Conservation (phyloP, 495 filamentous ascomycete genomes). For the Amniculicola lignicola region DNA sequence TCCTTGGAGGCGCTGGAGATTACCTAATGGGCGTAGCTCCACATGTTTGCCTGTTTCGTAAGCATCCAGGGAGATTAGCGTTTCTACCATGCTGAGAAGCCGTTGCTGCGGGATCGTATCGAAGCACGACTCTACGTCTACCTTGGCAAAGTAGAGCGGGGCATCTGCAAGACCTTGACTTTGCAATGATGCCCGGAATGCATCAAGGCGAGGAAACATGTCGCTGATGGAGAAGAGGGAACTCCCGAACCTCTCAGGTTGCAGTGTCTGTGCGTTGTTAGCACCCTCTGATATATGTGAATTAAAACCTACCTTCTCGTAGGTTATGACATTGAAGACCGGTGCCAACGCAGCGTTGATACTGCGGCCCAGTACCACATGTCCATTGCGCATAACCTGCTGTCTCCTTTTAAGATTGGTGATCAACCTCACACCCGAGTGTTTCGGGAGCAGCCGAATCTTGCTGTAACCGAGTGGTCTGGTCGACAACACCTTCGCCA, state of each 20-base stretch:
- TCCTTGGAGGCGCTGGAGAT: constrained; percentile 26
- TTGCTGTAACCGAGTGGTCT: constrained; percentile 71
- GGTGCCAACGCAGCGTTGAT: constrained; percentile 81
- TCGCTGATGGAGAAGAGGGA: constrained; percentile 78
- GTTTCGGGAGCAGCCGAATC: constrained; percentile 77
- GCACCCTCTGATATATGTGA: neutral
- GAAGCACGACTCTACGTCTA: constrained; percentile 89
- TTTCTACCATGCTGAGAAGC: constrained; percentile 63
- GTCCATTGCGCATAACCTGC: constrained; percentile 50
- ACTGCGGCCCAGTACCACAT: constrained; percentile 60
- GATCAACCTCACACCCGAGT: constrained; percentile 69
- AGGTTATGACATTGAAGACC: constrained; percentile 69
- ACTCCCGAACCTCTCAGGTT: constrained; percentile 64
- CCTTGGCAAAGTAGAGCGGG: constrained; percentile 77
- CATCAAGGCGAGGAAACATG: constrained; percentile 70
- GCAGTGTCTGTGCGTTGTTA: constrained; percentile 43
- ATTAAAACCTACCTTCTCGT: constrained; percentile 59
- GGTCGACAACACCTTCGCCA: constrained; percentile 55
- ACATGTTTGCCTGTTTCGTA: constrained; percentile 75
- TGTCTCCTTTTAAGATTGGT: constrained; percentile 73
- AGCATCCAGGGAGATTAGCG: constrained; percentile 58
- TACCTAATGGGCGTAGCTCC: constrained; percentile 58
- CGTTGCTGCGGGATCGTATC: constrained; percentile 86
- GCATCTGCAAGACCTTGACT: constrained; percentile 29
- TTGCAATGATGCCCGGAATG: constrained; percentile 56